Conservation (phyloP, 2,329 filamentous ascomycete genomes). For the Phyllosticta citrichinensis region DNA sequence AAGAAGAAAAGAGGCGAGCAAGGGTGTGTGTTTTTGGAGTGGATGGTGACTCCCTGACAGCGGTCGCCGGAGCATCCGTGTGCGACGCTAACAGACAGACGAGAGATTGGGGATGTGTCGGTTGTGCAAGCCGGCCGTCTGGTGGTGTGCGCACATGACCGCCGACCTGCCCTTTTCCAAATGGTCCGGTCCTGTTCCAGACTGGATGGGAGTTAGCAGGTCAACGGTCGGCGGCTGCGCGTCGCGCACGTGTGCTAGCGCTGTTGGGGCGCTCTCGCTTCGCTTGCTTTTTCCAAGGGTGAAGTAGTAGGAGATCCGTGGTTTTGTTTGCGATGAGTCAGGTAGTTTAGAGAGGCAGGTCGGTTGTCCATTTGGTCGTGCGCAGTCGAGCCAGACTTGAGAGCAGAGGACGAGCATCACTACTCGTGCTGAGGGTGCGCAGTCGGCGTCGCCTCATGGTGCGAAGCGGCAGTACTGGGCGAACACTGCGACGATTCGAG, state of each 20-base stretch:
- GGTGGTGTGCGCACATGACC: neutral
- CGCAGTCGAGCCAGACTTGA: neutral
- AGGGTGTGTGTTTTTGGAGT: neutral
- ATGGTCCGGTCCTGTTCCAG: neutral
- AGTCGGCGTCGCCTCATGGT: constrained; percentile 14
- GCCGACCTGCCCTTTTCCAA: neutral
- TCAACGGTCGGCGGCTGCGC: neutral
- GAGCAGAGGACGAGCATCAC: constrained; percentile 7
- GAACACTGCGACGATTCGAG: constrained; percentile 28
- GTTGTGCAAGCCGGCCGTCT: neutral
- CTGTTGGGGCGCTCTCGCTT: neutral
- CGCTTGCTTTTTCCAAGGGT: neutral
- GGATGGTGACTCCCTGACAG: neutral
- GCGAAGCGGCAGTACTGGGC: constrained; percentile 14
- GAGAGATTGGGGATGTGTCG: neutral
- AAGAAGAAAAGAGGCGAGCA: neutral
- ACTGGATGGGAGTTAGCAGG: neutral
- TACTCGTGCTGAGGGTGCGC: neutral
- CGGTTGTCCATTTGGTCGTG: neutral
- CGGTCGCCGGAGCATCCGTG: neutral
- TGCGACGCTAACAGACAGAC: neutral
- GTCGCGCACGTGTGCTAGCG: neutral
- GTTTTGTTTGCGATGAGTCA: neutral
- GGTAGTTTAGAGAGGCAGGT: neutral
- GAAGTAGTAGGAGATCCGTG: neutral